Evolutionary conservation across 345 rosid species (phyloP), one percentile per base, ranked within the genome.

Genomic region (Ceriops zippeliana): DNA sequence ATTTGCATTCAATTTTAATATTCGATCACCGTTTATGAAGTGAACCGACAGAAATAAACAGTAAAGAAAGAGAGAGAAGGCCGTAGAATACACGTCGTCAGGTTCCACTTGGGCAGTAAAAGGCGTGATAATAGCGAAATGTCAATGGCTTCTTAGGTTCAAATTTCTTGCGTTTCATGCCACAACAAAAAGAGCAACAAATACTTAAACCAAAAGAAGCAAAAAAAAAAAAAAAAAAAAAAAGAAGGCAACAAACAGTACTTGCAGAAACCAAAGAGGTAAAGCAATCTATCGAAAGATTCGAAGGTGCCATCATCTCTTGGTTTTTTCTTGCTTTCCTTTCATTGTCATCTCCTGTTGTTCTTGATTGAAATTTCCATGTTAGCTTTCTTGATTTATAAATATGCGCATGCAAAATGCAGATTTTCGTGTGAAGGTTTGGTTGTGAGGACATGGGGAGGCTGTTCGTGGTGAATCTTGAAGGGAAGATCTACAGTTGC

Each of bases 401-500:
- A 22, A 51, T 52, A 5, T 52, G n/a, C 34, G 5, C 52, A 8
- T 32, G 15, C 17, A 42, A 42, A 11, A 56, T 22, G 28, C 59
- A 37, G 57, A 13, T 21, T 72, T 59, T 27, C 22, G 67, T 61
- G 31, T 1, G 15, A 38, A 32, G 61, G 58, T 64, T 54, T 58
- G 46, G 51, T 49, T 71, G 66, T 22, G 74, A 73, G 74, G 54
- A 77, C 66, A 95, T 95, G 99, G 99, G 99, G 82, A 90, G 93
- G 84, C 49, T 95, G 75, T 95, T 90, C 79, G 78, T 85, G 74
- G 96, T 89, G 82, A 78, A 68, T 78, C 97, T 95, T 3, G 96
- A 95, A 82, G 97, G 99, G 73, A 88, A 78, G 87, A 79, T 86
- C 85, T 95, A 95, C 70, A 87, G 84, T 72, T 95, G 99, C 84